Conservation (phyloP, 2,329 filamentous ascomycete species). For the Seiridium cupressi region DNA sequence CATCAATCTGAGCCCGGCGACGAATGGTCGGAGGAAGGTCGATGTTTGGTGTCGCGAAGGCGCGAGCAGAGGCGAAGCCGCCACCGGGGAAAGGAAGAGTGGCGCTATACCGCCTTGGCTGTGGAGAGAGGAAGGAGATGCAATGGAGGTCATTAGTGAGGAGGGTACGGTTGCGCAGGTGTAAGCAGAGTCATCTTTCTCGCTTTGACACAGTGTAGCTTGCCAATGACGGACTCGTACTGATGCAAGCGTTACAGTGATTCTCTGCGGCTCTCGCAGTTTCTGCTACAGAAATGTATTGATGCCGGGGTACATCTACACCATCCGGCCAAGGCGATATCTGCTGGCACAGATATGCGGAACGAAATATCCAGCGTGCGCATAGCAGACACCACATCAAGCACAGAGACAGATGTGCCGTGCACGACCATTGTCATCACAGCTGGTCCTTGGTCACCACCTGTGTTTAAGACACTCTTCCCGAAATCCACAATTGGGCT, state of each 20-base stretch:
- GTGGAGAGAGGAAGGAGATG: constrained; percentile 50
- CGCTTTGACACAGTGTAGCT: neutral
- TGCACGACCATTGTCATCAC: constrained; percentile 66
- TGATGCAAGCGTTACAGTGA: constrained; percentile 44
- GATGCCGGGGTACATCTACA: constrained; percentile 63
- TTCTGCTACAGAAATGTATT: constrained; percentile 58
- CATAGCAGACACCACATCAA: constrained; percentile 42
- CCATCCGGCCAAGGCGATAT: constrained; percentile 58
- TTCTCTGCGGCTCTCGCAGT: constrained; percentile 63
- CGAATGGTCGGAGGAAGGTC: constrained; percentile 36
- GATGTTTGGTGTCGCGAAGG: constrained; percentile 68
- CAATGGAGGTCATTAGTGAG: constrained; percentile 59
- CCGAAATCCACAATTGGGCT: constrained; percentile 49
- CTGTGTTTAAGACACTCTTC: constrained; percentile 66
- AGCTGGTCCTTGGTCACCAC: constrained; percentile 69
- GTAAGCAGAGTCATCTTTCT: constrained; percentile 36
- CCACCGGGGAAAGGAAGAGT: constrained; percentile 32
- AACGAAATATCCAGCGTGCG: constrained; percentile 51
- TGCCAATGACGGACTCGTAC: neutral
- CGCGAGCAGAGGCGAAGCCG: constrained; percentile 57
- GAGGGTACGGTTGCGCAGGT: constrained; percentile 63
- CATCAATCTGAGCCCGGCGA: constrained; percentile 43
- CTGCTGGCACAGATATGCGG: constrained; percentile 47
- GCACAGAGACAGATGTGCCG: constrained; percentile 50
- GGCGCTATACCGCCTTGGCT: constrained; percentile 56